phyloP scores from a whole-genome alignment of 2,329 filamentous ascomycete species.

The Penicillium sumatraense region DNA sequence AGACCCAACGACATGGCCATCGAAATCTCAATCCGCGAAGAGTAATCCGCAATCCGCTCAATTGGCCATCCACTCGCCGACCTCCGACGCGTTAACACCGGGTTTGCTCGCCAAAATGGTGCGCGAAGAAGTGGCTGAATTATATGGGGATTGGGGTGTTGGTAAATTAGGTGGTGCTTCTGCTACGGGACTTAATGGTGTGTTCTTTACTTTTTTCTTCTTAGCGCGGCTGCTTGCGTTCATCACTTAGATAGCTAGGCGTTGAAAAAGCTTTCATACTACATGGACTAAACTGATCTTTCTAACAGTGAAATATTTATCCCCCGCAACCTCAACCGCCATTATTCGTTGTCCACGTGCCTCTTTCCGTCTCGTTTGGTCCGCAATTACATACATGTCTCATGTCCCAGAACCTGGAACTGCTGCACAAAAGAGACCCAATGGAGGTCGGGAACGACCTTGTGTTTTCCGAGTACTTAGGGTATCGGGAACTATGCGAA shows the following conservation, averaged over 20 bases:
- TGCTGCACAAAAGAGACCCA: constrained; percentile 23
- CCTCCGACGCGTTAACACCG: constrained; percentile 70
- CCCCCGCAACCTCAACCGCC: constrained; percentile 87
- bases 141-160: constrained; percentile 89
- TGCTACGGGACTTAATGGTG: constrained; percentile 71
- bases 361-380: constrained; percentile 88
- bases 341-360: constrained; percentile 83
- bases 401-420: constrained; percentile 60
- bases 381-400: constrained; percentile 80
- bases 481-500: constrained; percentile 91
- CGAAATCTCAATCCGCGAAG: constrained; percentile 26
- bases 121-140: constrained; percentile 67
- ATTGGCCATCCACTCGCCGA: constrained; percentile 79
- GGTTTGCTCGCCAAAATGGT: constrained; percentile 71
- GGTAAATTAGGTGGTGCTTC: constrained; percentile 64
- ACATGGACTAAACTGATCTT: not conserved
- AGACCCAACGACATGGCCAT: constrained; percentile 49
- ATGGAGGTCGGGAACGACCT: constrained; percentile 39
- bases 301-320: constrained; percentile 85
- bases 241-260: not conserved
- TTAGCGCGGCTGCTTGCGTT: not conserved
- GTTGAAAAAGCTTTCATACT: not conserved
- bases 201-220: constrained; percentile 15
- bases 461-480: constrained; percentile 85
- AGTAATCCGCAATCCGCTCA: constrained; percentile 56